These are phyloP conservation scores for Tetragonia tetragonoides DNA, from an alignment of 148 eudicot genomes.

Conservation along the genomic window DNA sequence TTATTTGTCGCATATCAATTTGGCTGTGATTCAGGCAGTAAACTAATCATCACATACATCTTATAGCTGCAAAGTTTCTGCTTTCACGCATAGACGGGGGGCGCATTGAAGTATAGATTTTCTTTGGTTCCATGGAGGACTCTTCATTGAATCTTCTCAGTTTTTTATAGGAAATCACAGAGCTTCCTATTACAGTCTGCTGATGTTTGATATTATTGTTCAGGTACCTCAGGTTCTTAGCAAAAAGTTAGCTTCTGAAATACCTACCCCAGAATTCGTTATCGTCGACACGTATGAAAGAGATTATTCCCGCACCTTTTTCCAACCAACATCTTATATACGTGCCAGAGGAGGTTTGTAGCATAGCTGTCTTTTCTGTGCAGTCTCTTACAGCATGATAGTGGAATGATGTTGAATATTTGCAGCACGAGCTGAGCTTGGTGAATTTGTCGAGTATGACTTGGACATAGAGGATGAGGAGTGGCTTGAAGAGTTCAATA, in stretches of 20 bases:
- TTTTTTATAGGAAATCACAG: neutral
- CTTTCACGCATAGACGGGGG: neutral
- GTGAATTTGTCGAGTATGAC: conserved; percentile 96
- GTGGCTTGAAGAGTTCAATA: conserved; percentile 80
- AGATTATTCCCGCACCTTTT: conserved; percentile 77
- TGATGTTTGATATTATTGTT: conserved; percentile 4
- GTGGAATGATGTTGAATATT: conserved; percentile 17
- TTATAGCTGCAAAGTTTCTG: neutral
- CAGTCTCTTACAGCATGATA: neutral
- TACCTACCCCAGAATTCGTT: conserved; percentile 83
- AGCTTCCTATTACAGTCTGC: neutral
- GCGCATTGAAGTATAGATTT: neutral
- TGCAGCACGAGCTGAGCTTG: conserved; percentile 90
- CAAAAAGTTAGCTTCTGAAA: conserved; percentile 78
- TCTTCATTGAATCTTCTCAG: neutral
- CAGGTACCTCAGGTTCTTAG: conserved; percentile 66
- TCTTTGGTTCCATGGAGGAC: neutral
- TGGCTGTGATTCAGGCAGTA: neutral
- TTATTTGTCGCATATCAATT: neutral
- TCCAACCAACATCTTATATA: conserved; percentile 80
- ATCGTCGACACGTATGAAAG: conserved; percentile 92
- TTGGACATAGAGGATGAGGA: conserved; percentile 95
- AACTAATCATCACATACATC: neutral
- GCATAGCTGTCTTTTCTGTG: neutral
- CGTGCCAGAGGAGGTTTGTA: conserved; percentile 94